phyloP scores from a whole-genome alignment of 2,329 filamentous ascomycete species.

The Stachybotrys echinatus region DNA sequence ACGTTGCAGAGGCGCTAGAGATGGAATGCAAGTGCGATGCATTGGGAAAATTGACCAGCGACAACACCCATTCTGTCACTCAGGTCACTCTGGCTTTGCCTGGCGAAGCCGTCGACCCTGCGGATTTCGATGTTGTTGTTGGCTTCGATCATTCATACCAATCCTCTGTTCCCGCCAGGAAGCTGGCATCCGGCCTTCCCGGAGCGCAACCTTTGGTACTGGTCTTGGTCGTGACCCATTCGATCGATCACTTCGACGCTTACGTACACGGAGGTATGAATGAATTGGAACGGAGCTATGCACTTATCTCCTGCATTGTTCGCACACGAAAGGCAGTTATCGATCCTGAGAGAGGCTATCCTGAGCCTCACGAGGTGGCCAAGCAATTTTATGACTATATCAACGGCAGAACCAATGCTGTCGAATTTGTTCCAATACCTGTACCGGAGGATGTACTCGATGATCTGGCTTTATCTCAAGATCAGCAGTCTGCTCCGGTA shows the following conservation, averaged over 20 bases:
- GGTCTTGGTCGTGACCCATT: conserved; percentile 42
- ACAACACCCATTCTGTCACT: conserved; percentile 26
- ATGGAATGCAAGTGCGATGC: conserved; percentile 28
- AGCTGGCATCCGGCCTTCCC: conserved; percentile 9
- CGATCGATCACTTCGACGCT: conserved; percentile 51
- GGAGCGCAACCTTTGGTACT: conserved; percentile 38
- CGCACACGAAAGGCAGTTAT: conserved; percentile 31
- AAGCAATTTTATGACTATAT: conserved; percentile 41
- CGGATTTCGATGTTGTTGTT: conserved; percentile 44
- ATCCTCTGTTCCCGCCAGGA: conserved; percentile 23
- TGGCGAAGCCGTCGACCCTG: conserved; percentile 28
- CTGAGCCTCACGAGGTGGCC: conserved; percentile 41
- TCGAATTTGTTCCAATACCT: conserved; percentile 41
- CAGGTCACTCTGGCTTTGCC: conserved; percentile 38
- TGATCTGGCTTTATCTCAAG: conserved; percentile 2
- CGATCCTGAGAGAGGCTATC: conserved; percentile 31
- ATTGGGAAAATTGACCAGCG: conserved; percentile 16
- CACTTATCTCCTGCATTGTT: conserved; percentile 32
- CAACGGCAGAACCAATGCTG: conserved; percentile 25
- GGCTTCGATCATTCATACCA: conserved; percentile 48
- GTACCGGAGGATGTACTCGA: conserved; percentile 34
- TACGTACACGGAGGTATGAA: conserved; percentile 30
- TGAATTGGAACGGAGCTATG: conserved; percentile 41
- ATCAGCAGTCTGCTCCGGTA: conserved; percentile 15
- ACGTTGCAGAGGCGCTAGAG: conserved; percentile 36